A percentile compares a stretch with the other conserved stretches of the same genome.
Evolutionary conservation across 2,329 filamentous ascomycete species (phyloP).

Genomic region (Acrodontium crateriforme): DNA sequence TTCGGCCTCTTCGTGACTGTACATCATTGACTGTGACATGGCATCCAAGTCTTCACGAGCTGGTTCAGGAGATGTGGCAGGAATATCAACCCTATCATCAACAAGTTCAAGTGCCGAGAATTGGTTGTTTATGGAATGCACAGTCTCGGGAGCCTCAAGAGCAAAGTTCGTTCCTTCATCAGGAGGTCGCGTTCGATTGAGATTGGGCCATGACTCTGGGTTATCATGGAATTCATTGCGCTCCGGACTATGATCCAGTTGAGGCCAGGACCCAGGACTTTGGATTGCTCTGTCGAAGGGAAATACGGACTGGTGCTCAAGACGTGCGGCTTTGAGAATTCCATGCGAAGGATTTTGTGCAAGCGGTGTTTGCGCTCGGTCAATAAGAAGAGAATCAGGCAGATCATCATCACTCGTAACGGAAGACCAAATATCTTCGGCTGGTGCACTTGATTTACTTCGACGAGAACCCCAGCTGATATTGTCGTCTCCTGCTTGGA

Average conservation of each 20-base stretch:
- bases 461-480: slow-evolving; percentile 22
- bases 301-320: slow-evolving; percentile 10
- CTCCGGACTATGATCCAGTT: slow-evolving; percentile 10
- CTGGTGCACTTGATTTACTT: slow-evolving; percentile 12
- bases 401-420: slow-evolving; percentile 19
- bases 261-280: slow-evolving; percentile 16
- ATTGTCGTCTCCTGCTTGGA: slow-evolving; percentile 24
- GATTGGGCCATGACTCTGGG: neutral
- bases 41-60: slow-evolving; percentile 8
- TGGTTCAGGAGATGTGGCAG: neutral
- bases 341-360: slow-evolving; percentile 7
- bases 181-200: neutral
- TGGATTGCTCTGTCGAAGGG: slow-evolving; percentile 12
- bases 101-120: neutral
- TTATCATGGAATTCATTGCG: slow-evolving; percentile 4
- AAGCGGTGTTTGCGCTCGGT: slow-evolving; percentile 6
- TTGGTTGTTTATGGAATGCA: neutral
- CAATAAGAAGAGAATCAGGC: slow-evolving; percentile 14
- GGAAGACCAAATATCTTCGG: slow-evolving; percentile 20
- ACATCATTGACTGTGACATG: slow-evolving; percentile 47
- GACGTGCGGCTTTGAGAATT: slow-evolving; percentile 8
- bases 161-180: neutral
- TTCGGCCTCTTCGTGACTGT: slow-evolving; percentile 66
- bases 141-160: neutral
- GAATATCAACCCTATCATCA: neutral